Percentiles rank a stretch among this genome's conserved stretches.
phyloP scores from a whole-genome alignment of 108 stramenopile genomes.

The Chaetoceros muelleri region DNA sequence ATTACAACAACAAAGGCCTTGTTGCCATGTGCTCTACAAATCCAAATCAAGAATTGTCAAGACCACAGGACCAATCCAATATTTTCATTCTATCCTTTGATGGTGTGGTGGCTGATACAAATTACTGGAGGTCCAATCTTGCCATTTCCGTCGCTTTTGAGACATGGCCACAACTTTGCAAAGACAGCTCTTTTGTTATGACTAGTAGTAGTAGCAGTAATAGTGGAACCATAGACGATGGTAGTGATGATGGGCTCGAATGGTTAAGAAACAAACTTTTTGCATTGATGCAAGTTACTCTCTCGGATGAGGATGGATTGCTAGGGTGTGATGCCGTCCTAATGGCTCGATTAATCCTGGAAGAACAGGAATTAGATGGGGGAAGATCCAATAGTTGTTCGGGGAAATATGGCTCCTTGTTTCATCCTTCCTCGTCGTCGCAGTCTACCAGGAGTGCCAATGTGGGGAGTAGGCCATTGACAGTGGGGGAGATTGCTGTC shows the following conservation, averaged over 20 bases:
- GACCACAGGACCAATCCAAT: too few species aligned
- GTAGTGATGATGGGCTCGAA: neutral
- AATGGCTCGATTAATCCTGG: slow-evolving; percentile 34
- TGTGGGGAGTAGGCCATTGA: slow-evolving; percentile 39
- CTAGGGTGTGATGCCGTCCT: slow-evolving; percentile 14
- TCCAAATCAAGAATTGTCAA: too few species aligned
- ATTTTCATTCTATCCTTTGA: neutral
- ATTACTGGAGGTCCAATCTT: neutral
- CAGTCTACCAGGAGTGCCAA: slow-evolving; percentile 1
- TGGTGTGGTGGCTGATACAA: neutral
- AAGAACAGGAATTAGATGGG: slow-evolving; percentile 50
- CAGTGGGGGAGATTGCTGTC: slow-evolving; percentile 51
- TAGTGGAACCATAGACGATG: neutral
- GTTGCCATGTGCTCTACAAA: too few species aligned
- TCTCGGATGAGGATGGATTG: neutral
- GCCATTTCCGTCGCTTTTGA: neutral
- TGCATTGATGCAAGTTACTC: neutral
- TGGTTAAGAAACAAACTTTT: neutral
- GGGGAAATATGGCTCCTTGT: slow-evolving; percentile 51
- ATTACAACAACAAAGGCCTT: too few species aligned
- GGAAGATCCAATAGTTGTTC: slow-evolving; percentile 40
- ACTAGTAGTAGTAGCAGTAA: neutral
- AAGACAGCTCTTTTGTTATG: neutral
- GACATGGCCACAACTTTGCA: neutral
- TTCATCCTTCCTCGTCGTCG: slow-evolving; percentile 16